These are phyloP conservation scores for Vicia faba DNA, from an alignment of 306 rosid genomes.

Conservation along the genomic window DNA sequence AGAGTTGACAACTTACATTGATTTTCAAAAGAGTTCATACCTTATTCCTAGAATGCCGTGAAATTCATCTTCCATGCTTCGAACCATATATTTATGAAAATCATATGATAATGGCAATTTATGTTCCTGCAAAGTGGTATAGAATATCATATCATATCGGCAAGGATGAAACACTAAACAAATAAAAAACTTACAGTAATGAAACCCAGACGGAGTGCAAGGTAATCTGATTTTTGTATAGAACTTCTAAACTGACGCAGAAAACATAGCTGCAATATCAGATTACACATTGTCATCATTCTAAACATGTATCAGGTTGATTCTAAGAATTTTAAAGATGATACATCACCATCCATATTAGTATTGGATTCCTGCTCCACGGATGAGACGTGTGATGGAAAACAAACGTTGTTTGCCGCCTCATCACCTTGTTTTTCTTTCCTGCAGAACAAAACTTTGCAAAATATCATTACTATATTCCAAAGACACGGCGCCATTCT, in stretches of 20 bases:
- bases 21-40: constrained; percentile 43
- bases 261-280: constrained; percentile 82
- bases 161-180: background rate
- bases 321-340: constrained; percentile 16
- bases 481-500: constrained; percentile 14
- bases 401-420: constrained; percentile 86
- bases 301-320: background rate
- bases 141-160: constrained; percentile 17
- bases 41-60: constrained; percentile 96
- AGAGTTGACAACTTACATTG: too few relatives aligned
- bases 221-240: constrained; percentile 78
- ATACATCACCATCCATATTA: constrained; percentile 85
- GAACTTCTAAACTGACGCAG: constrained; percentile 88
- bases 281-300: constrained; percentile 35
- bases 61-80: constrained; percentile 99
- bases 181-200: constrained; percentile 58
- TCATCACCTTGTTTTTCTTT: constrained; percentile 77
- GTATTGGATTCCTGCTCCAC: constrained; percentile 89
- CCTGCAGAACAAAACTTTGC: constrained; percentile 44
- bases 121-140: constrained; percentile 64
- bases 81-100: constrained; percentile 83
- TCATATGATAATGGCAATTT: constrained; percentile 76
- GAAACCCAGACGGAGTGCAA: constrained; percentile 96
- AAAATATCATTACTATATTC: constrained; percentile 4
- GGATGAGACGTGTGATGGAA: constrained; percentile 96